Evolutionary conservation across 208 protist species (phyloP).

Genomic region (Trypanosoma vivax): DNA sequence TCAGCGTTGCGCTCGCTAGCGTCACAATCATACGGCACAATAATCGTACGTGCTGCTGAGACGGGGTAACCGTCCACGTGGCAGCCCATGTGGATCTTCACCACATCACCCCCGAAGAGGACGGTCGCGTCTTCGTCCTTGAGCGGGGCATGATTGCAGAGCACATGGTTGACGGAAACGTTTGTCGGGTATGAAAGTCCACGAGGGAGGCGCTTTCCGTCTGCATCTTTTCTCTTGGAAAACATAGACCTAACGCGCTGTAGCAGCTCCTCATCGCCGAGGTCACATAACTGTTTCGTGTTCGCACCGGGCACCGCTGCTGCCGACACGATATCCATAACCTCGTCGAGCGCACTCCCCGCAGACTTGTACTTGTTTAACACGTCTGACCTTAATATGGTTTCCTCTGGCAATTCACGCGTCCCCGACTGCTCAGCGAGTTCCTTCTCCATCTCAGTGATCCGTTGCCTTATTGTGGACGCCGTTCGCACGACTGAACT

Average conservation of each 20-base stretch:
- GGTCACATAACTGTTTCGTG: slow-evolving; percentile 61
- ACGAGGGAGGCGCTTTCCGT: slow-evolving; percentile 52
- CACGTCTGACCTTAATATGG: slow-evolving; percentile 81
- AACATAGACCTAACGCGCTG: slow-evolving; percentile 49
- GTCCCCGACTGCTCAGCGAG: slow-evolving; percentile 55
- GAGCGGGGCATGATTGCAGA: slow-evolving; percentile 96
- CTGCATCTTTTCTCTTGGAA: slow-evolving; percentile 56
- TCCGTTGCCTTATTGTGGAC: slow-evolving; percentile 42
- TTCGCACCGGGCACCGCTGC: slow-evolving; percentile 67
- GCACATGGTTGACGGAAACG: slow-evolving; percentile 95
- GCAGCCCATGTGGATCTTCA: slow-evolving; percentile 96
- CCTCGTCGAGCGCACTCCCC: slow-evolving; percentile 88
- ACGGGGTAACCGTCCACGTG: slow-evolving; percentile 98
- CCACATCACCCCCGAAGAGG: slow-evolving; percentile 89
- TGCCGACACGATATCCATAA: slow-evolving; percentile 69
- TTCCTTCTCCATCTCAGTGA: slow-evolving; percentile 45
- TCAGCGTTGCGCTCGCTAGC: not conserved
- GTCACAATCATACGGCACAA: slow-evolving; percentile 39
- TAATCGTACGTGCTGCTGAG: slow-evolving; percentile 90
- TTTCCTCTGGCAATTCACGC: slow-evolving; percentile 67
- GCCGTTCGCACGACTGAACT: slow-evolving; percentile 10
- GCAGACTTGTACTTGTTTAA: slow-evolving; percentile 95
- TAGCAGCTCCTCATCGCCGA: slow-evolving; percentile 51
- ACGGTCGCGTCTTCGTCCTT: slow-evolving; percentile 51
- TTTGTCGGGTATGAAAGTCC: slow-evolving; percentile 97